Base-by-base conservation (phyloP, 1,139 yeast species). In the Kluyveromyces sp. region DNA sequence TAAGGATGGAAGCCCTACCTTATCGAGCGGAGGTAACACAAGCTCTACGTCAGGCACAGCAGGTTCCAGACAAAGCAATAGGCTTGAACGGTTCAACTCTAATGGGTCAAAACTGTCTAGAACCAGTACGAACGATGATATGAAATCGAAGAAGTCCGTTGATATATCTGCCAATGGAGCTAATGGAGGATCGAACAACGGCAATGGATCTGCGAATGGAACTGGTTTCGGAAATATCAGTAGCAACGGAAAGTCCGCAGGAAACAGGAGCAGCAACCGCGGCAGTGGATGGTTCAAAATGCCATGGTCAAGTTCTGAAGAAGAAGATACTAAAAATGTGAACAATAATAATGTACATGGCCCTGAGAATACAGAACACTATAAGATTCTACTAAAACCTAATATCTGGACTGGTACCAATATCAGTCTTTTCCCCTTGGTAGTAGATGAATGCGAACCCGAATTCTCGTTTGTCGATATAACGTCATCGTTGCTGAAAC, bases 351-450 rank as follows among this genome's bases (percentile, higher is more conserved):
- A 44, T 4, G 16, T 41, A 15, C 38, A 39, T 22, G 34, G 25
- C 3, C n/a, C 25, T 3, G 41, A 38, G 16, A n/a, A 19, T 19
- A 25, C 22, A 7, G 41, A 38, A 12, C 13, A 32, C 25, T 28
- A 28, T 9, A 37, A 37, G 20, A 33, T 11, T 22, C 18, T 60
- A 12, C 35, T 55, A 16, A 55, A 58, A 32, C 50, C 64, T 2
- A 61, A 77, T 46, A 69, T 74, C 20, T 89, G 95, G 94, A 68
- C 71, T 13, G 77, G 77, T 2, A 82, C 95, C 0, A 57, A 68
- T 15, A 69, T 87, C 36, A 73, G 63, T 49, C 67, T 87, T 30
- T 87, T 88, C 66, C 71, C 68, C 37, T 15, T 38, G 18, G 67
- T 83, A 15, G 77, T 73, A 48, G 69, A 47, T 26, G 54, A 53